A percentile compares a stretch with the other conserved stretches of the same genome.
Evolutionary conservation across 2,329 filamentous ascomycete genomes (phyloP).

Genomic region (Neopestalotiopsis clavispora): DNA sequence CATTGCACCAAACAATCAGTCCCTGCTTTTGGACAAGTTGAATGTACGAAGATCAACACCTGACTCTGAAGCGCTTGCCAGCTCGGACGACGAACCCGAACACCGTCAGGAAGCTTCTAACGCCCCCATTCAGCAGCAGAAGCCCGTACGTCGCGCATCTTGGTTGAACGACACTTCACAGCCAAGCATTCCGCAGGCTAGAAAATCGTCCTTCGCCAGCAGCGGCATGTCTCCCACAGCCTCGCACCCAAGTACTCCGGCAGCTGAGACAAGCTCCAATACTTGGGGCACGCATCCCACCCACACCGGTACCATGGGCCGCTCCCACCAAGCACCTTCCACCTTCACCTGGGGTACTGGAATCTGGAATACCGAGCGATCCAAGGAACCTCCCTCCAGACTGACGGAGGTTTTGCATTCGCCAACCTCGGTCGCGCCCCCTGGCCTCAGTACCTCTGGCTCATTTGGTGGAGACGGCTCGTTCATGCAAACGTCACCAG

Average conservation of each 20-base stretch:
- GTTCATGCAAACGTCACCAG: slow-evolving; percentile 54
- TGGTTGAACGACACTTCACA: slow-evolving; percentile 87
- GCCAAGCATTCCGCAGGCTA: slow-evolving; percentile 58
- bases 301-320: slow-evolving; percentile 52
- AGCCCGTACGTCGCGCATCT: slow-evolving; percentile 74
- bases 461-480: slow-evolving; percentile 55
- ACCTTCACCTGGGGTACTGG: slow-evolving; percentile 76
- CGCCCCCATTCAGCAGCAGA: slow-evolving; percentile 55
- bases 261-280: slow-evolving; percentile 62
- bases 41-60: slow-evolving; percentile 84
- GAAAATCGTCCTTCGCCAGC: slow-evolving; percentile 79
- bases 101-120: slow-evolving; percentile 58
- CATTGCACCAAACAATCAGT: slow-evolving; percentile 62
- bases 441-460: slow-evolving; percentile 38
- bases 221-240: slow-evolving; percentile 78
- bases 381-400: slow-evolving; percentile 75
- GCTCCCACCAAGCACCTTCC: slow-evolving; percentile 48
- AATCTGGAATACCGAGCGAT: slow-evolving; percentile 80
- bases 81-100: slow-evolving; percentile 90
- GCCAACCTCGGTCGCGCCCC: slow-evolving; percentile 67
- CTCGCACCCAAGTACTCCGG: slow-evolving; percentile 82
- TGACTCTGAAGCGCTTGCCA: slow-evolving; percentile 91
- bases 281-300: slow-evolving; percentile 61
- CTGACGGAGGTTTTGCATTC: slow-evolving; percentile 77
- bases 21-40: slow-evolving; percentile 74